A percentile compares a stretch with the other conserved stretches of the same genome.
Evolutionary conservation across 345 rosid species (phyloP).

Genomic region (Jatropha curcas): DNA sequence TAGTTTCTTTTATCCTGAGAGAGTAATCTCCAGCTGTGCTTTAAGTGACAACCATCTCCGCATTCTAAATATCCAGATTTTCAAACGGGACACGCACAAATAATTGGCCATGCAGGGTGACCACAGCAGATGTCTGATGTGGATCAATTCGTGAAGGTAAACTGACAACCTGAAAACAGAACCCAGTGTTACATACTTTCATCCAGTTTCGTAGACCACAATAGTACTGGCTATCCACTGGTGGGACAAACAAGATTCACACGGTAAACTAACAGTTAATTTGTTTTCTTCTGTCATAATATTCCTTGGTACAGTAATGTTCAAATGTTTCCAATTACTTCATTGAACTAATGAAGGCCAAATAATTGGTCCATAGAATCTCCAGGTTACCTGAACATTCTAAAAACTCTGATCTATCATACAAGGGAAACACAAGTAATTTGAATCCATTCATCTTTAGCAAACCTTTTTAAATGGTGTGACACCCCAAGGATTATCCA

Average conservation of each 20-base stretch:
- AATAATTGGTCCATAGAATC: background rate
- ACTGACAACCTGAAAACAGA: conserved; percentile 32
- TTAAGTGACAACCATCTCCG: background rate
- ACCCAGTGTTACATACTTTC: background rate
- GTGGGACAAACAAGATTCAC: background rate
- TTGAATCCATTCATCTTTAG: background rate
- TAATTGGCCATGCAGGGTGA: conserved; percentile 37
- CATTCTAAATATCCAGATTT: conserved; percentile 16
- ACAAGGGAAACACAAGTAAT: background rate
- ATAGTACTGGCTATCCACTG: background rate
- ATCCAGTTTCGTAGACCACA: background rate
- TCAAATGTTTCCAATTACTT: background rate
- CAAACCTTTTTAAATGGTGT: conserved; percentile 37
- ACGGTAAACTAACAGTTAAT: background rate
- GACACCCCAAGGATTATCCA: conserved; percentile 39
- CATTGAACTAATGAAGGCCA: background rate
- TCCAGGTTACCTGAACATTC: background rate
- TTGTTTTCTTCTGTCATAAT: background rate
- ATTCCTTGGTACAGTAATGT: background rate
- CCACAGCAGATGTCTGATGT: conserved; percentile 39
- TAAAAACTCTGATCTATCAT: background rate
- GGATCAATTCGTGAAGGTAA: conserved; percentile 36
- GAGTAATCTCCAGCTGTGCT: background rate
- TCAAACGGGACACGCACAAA: conserved; percentile 37
- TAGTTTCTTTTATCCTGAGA: no score